A percentile compares a stretch with the other conserved stretches of the same genome.
These are phyloP conservation scores for Penicillium verhagenii DNA, from an alignment of 495 filamentous ascomycete species.

Conservation along the genomic window DNA sequence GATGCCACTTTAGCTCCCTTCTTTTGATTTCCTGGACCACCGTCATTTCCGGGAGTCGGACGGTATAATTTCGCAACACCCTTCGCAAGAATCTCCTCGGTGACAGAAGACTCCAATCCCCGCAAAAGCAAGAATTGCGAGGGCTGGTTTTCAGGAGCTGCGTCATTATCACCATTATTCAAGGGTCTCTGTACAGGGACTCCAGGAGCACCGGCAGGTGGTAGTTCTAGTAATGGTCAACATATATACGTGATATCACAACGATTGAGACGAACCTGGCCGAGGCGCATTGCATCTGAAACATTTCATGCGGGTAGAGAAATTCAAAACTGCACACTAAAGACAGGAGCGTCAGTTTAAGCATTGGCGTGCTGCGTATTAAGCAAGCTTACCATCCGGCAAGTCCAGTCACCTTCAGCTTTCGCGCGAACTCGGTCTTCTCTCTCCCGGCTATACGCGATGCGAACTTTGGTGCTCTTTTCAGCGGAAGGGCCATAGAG, in stretches of 20 bases:
- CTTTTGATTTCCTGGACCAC: conserved; percentile 30
- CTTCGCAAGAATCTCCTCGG: conserved; percentile 74
- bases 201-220: conserved; percentile 30
- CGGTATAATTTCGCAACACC: conserved; percentile 78
- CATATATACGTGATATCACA: not conserved
- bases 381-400: conserved; percentile 59
- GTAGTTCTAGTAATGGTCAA: conserved; percentile 24
- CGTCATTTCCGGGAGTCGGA: conserved; percentile 31
- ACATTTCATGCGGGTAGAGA: conserved; percentile 64
- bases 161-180: conserved; percentile 79
- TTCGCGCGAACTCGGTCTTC: conserved; percentile 52
- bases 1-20: conserved; percentile 69
- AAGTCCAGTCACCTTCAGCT: conserved; percentile 74
- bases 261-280: conserved; percentile 53
- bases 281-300: conserved; percentile 72
- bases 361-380: not conserved
- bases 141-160: conserved; percentile 66
- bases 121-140: conserved; percentile 82
- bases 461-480: conserved; percentile 57
- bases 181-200: conserved; percentile 38
- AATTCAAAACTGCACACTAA: conserved; percentile 74
- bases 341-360: conserved; percentile 2
- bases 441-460: conserved; percentile 57
- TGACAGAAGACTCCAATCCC: conserved; percentile 69
- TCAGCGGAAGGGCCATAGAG: conserved; percentile 52